Percentiles rank a stretch among this genome's conserved stretches.
These are phyloP conservation scores for Aureoboletus auriporus DNA, from an alignment of 768 basidiomycete species.

Conservation along the genomic window DNA sequence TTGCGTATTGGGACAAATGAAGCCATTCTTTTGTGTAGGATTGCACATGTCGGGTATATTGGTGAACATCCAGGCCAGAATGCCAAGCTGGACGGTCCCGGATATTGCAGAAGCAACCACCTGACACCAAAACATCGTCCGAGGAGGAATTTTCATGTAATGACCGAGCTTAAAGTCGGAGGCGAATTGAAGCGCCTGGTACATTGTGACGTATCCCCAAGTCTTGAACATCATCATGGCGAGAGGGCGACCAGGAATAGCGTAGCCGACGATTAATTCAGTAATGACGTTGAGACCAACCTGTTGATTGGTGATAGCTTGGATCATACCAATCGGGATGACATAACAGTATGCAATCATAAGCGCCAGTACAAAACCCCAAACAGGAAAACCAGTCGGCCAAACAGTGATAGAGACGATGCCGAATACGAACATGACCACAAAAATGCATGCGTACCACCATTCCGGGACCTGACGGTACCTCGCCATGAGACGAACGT, in stretches of 20 bases:
- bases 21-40: constrained; percentile 39
- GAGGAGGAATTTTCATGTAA: constrained; percentile 65
- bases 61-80: constrained; percentile 59
- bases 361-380: constrained; percentile 42
- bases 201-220: constrained; percentile 65
- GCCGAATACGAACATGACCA: constrained; percentile 56
- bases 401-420: constrained; percentile 59
- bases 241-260: constrained; percentile 58
- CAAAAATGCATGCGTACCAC: constrained; percentile 48
- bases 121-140: constrained; percentile 68
- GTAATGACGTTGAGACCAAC: constrained; percentile 67
- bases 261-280: constrained; percentile 63
- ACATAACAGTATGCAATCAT: constrained; percentile 56
- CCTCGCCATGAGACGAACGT: constrained; percentile 53
- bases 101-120: constrained; percentile 58
- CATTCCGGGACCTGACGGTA: constrained; percentile 60
- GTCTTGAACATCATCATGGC: constrained; percentile 81
- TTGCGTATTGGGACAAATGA: constrained; percentile 65
- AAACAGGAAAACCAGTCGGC: constrained; percentile 47
- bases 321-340: constrained; percentile 74
- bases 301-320: constrained; percentile 79
- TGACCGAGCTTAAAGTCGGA: constrained; percentile 77
- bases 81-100: constrained; percentile 62
- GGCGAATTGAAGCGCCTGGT: constrained; percentile 63
- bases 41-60: constrained; percentile 36